Evolutionary conservation across 257 asterid genomes (phyloP), one percentile per base, ranked within the genome.

Genomic region (Marsdenia floribunda): DNA sequence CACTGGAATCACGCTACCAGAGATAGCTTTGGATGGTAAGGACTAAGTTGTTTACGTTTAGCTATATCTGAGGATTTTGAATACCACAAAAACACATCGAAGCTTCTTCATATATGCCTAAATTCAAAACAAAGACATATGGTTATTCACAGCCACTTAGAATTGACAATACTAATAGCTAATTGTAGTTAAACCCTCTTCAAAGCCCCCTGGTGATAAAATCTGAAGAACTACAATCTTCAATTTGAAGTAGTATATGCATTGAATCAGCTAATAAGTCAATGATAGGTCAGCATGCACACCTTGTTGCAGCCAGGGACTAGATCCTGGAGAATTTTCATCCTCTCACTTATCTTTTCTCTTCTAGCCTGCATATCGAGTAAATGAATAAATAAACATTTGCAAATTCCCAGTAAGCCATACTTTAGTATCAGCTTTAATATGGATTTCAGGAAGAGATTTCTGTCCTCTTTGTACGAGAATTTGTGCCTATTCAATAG

Each of bases 291-390:
- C 40, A 47, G 22, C 11, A 64, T 40, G 22, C 50, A 10, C 50
- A 86, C 90, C 90, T 83, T 86, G 79, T 83, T 82, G 75, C 90
- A 80, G 15, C 90, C 90, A 73, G 90, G 90, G 73, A 86, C 90
- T 38, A 86, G 64, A 74, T 84, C 88, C 79, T 86, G 90, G 35
- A 86, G 88, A 71, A 78, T 80, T 82, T 82, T 86, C 90, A 86
- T 86, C 77, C 90, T 75, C 70, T 83, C 88, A 64, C 88, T 83
- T 38, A 86, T 86, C 82, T 86, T 86, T 76, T 86, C 90, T 79
- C 86, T 79, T 80, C 88, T 83, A 18, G 85, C 87, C 90, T 86
- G 86, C 74, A 44, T n/a, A 73, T n/a, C 70, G 73, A 61, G 38
- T 50, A 55, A 80, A 53, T 55, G 24, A 75, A 21, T 60, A 70